Conservation (phyloP, 371 early-diverging fungal species). For the Rhizopus stolonifer region DNA sequence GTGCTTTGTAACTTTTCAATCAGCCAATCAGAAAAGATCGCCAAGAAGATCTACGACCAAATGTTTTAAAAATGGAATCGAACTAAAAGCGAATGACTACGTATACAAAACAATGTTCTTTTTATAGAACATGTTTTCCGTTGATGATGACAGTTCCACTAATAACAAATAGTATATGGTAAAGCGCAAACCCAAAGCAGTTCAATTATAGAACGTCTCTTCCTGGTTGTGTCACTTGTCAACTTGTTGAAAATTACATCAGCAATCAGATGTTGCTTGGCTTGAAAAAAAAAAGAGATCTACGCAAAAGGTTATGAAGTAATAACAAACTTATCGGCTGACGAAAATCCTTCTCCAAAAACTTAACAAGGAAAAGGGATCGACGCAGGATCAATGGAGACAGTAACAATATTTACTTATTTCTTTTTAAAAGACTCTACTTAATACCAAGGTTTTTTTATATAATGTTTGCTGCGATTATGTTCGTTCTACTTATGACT, state of each 20-base stretch:
- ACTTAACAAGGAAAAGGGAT: too few relatives aligned
- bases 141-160: background rate
- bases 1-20: too few relatives aligned
- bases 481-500: too few relatives aligned
- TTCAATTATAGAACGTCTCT: background rate
- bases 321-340: too few relatives aligned
- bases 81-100: background rate
- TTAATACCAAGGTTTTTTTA: too few relatives aligned
- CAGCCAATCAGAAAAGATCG: constrained; percentile 14
- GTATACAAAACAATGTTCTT: background rate
- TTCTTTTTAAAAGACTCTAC: too few relatives aligned
- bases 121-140: background rate
- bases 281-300: background rate
- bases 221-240: background rate
- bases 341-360: too few relatives aligned
- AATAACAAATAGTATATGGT: background rate
- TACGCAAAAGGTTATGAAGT: background rate
- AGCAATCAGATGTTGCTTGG: background rate
- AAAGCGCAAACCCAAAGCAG: too few relatives aligned
- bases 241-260: background rate
- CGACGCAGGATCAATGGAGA: too few relatives aligned
- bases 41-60: constrained; percentile 8
- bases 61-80: background rate
- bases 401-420: too few relatives aligned
- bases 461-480: too few relatives aligned